phyloP scores from a whole-genome alignment of 2,329 filamentous ascomycete species.

The Colletotrichum siamense region DNA sequence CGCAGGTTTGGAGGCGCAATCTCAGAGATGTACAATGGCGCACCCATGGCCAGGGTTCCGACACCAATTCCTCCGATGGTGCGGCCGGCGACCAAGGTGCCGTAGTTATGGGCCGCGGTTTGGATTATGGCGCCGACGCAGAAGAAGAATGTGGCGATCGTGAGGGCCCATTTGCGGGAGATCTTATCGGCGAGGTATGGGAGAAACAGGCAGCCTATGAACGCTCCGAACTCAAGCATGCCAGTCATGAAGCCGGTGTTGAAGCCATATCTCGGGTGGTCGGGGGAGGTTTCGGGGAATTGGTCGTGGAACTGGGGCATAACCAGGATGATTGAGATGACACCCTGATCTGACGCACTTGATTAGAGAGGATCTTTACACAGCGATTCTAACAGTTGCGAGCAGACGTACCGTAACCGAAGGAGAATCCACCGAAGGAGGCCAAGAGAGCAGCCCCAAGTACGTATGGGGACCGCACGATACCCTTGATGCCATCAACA shows the following conservation, averaged over 20 bases:
- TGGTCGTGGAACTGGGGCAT: slow-evolving; percentile 47
- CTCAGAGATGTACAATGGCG: slow-evolving; percentile 36
- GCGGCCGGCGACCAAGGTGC: slow-evolving; percentile 29
- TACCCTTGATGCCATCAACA: slow-evolving; percentile 31
- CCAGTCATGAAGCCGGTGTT: slow-evolving; percentile 46
- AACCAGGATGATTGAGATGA: slow-evolving; percentile 47
- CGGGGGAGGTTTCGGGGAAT: slow-evolving; percentile 36
- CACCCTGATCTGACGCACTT: slow-evolving; percentile 32
- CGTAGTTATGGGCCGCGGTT: slow-evolving; percentile 31
- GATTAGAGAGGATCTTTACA: background rate
- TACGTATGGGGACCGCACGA: slow-evolving; percentile 43
- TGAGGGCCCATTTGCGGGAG: slow-evolving; percentile 47
- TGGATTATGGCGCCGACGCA: slow-evolving; percentile 47
- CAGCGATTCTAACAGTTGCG: fast-evolving
- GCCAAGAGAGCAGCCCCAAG: slow-evolving; percentile 47
- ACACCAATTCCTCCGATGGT: slow-evolving; percentile 35
- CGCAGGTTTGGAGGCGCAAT: slow-evolving; percentile 41
- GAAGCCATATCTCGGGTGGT: slow-evolving; percentile 26
- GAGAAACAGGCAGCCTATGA: slow-evolving; percentile 38
- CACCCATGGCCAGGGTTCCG: slow-evolving; percentile 33
- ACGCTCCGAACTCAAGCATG: slow-evolving; percentile 46
- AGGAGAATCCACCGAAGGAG: slow-evolving; percentile 35
- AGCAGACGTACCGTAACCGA: slow-evolving; percentile 34
- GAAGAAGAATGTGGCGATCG: slow-evolving; percentile 42
- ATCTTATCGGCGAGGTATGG: slow-evolving; percentile 44